Conservation (phyloP, 1,139 yeast genomes). For the Nakaseomyces kungkrabaensis region DNA sequence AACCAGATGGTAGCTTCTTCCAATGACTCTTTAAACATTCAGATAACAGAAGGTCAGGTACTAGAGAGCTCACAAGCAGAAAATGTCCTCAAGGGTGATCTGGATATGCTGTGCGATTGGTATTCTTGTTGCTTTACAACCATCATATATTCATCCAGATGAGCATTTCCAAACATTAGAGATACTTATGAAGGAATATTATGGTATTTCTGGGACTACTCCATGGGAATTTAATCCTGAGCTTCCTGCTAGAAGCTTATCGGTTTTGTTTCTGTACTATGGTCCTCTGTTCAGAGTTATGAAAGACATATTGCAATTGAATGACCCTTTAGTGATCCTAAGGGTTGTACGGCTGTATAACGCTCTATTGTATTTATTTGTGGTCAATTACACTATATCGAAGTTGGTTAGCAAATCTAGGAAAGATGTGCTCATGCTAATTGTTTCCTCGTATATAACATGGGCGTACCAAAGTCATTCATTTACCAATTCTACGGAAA, state of each 20-base stretch:
- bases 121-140: slow-evolving; percentile 49
- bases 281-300: slow-evolving; percentile 45
- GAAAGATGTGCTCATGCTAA: slow-evolving; percentile 50
- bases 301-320: slow-evolving; percentile 10
- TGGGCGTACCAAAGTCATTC: slow-evolving; percentile 78
- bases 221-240: slow-evolving; percentile 78
- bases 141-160: slow-evolving; percentile 93
- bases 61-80: not conserved
- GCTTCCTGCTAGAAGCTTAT: slow-evolving; percentile 62
- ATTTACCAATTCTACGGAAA: slow-evolving; percentile 80
- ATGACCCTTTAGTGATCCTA: slow-evolving; percentile 41
- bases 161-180: slow-evolving; percentile 91
- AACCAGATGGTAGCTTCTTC: too few species aligned
- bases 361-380: slow-evolving; percentile 32
- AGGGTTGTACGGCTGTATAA: slow-evolving; percentile 49
- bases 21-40: too few species aligned
- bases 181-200: slow-evolving; percentile 39
- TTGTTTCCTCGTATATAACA: slow-evolving; percentile 70
- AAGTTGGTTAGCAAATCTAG: slow-evolving; percentile 9
- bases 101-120: not conserved
- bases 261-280: slow-evolving; percentile 57
- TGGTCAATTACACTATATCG: slow-evolving; percentile 4
- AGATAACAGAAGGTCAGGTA: too few species aligned
- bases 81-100: not conserved
- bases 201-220: slow-evolving; percentile 42